A percentile compares a stretch with the other conserved stretches of the same genome.
phyloP scores from a whole-genome alignment of 768 basidiomycete species.

The Xerocomus brunneocitrinus region DNA sequence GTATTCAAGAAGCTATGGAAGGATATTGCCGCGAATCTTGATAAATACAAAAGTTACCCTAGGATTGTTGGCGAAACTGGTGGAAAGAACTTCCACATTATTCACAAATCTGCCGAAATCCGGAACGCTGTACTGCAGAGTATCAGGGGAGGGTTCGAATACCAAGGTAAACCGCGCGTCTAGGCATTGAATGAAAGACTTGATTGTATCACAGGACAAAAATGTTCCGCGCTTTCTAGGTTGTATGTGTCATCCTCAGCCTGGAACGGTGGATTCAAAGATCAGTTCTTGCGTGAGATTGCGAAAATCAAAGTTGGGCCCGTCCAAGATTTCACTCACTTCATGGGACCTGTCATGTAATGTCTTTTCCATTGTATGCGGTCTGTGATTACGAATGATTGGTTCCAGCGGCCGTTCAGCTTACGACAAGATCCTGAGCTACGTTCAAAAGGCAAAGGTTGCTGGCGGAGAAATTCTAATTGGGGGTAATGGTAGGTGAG shows the following conservation, averaged over 20 bases:
- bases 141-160: slow-evolving; percentile 90
- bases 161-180: slow-evolving; percentile 59
- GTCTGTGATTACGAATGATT: background rate
- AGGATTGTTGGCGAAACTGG: slow-evolving; percentile 97
- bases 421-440: slow-evolving; percentile 79
- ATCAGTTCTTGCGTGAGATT: slow-evolving; percentile 66
- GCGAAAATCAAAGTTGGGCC: slow-evolving; percentile 84
- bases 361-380: slow-evolving; percentile 8
- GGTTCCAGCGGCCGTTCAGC: slow-evolving; percentile 68
- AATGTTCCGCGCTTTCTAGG: slow-evolving; percentile 92
- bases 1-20: slow-evolving; percentile 98
- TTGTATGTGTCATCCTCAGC: slow-evolving; percentile 83
- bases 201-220: slow-evolving; percentile 59
- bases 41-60: slow-evolving; percentile 85
- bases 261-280: slow-evolving; percentile 86
- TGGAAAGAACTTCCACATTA: slow-evolving; percentile 97
- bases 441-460: slow-evolving; percentile 82
- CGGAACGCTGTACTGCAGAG: slow-evolving; percentile 86
- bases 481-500: slow-evolving; percentile 69
- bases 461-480: slow-evolving; percentile 86
- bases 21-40: slow-evolving; percentile 84
- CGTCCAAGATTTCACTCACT: slow-evolving; percentile 72
- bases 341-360: slow-evolving; percentile 96
- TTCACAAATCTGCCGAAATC: slow-evolving; percentile 85
- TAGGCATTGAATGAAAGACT: background rate